Conservation (phyloP, 495 filamentous ascomycete genomes). For the Tuber magnatum region DNA sequence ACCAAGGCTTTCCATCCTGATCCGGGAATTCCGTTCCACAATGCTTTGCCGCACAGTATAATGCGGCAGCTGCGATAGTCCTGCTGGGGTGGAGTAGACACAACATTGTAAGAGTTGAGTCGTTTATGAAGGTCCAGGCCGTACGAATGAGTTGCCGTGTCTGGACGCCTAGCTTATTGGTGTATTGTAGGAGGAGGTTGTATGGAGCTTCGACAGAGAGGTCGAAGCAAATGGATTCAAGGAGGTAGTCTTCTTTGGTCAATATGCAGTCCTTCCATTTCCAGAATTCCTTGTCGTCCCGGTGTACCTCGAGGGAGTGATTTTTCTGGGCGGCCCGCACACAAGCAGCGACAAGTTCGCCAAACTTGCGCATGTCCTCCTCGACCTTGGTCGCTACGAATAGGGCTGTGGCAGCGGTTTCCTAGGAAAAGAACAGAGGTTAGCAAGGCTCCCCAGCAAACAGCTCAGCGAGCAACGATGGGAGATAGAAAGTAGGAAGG, state of each 20-base stretch:
- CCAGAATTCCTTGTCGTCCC: conserved; percentile 96
- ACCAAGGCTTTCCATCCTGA: conserved; percentile 71
- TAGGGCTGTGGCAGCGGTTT: conserved; percentile 76
- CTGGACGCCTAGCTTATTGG: conserved; percentile 59
- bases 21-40: conserved; percentile 65
- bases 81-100: conserved; percentile 73
- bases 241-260: conserved; percentile 78
- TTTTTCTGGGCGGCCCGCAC: conserved; percentile 94
- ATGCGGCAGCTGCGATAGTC: conserved; percentile 73
- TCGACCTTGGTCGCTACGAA: conserved; percentile 96
- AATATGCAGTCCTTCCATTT: conserved; percentile 89
- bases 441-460: conserved; percentile 26
- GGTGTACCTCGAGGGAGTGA: conserved; percentile 70
- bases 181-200: conserved; percentile 67
- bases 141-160: conserved; percentile 69
- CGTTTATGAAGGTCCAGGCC: conserved; percentile 87
- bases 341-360: conserved; percentile 83
- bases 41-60: conserved; percentile 74
- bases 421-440: conserved; percentile 43
- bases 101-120: conserved; percentile 71
- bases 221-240: conserved; percentile 92
- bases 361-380: conserved; percentile 88
- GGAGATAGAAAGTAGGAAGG: conserved; percentile 8
- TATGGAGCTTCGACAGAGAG: conserved; percentile 80
- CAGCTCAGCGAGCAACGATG: conserved; percentile 9